Conservation (phyloP, 164 flowering plant species). For the Kalanchoe fedtschenkoi region DNA sequence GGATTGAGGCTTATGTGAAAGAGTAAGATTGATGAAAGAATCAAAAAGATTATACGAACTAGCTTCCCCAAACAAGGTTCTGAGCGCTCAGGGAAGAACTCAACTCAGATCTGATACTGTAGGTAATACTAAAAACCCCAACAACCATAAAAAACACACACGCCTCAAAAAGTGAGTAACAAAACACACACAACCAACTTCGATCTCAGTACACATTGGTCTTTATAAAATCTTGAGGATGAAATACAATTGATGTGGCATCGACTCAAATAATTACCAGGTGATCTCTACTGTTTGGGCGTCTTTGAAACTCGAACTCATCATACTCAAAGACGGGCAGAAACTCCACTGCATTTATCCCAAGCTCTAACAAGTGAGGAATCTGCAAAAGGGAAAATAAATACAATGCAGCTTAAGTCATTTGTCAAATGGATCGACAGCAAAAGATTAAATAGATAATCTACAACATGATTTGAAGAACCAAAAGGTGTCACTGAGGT, state of each 20-base stretch:
- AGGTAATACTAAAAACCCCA: not conserved
- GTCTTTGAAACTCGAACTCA: constrained; percentile 88
- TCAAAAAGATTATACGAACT: too few relatives aligned
- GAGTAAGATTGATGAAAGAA: too few relatives aligned
- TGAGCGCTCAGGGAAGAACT: too few relatives aligned
- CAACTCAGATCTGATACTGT: too few relatives aligned
- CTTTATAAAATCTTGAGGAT: not conserved
- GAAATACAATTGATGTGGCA: not conserved
- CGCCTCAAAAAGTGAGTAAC: not conserved
- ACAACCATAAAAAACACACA: not conserved
- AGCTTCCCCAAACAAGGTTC: too few relatives aligned
- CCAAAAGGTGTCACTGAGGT: not conserved
- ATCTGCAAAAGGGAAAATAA: constrained; percentile 34
- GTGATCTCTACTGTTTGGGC: constrained; percentile 85
- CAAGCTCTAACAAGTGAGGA: constrained; percentile 92
- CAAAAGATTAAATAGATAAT: not conserved
- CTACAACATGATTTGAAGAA: not conserved
- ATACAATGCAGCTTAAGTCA: not conserved
- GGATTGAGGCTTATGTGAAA: too few relatives aligned
- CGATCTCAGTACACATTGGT: not conserved
- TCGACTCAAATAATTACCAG: constrained; percentile 37
- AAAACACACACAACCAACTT: too few relatives aligned
- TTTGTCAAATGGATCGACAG: not conserved
- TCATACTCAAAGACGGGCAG: constrained; percentile 95
- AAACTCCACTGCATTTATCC: constrained; percentile 89